Evolutionary conservation across 2,329 filamentous ascomycete species (phyloP), one percentile per base, ranked within the genome.

Genomic region (Akanthomyces muscarius): DNA sequence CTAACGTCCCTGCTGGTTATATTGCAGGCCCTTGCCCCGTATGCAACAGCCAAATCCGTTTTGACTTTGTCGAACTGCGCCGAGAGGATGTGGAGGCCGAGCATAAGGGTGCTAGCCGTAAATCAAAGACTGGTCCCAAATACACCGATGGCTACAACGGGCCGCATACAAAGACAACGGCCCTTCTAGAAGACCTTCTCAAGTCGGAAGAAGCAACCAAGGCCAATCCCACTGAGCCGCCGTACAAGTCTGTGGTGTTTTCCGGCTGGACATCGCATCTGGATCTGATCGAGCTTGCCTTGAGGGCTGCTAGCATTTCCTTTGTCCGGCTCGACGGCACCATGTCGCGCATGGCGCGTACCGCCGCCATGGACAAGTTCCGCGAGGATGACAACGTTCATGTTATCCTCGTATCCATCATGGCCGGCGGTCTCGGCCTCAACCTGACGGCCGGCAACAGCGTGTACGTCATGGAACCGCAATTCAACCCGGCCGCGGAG

Each of bases 401-500:
- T 38, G 88, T 97, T 60, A 92, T 98, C 57, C 84, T 98, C 11
- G 92, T 97, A 16, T 97, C 92, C 11, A 96, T 97, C 75, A 92
- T 89, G 71, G 94, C 94, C 0, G 95, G 94, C 66, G 94, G 95
- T 21, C 84, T 97, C 18, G 94, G 94, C 16, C 86, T 98, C 45
- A 98, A 98, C 72, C 80, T 98, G 61, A 97, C 93, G 0, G 82
- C 90, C 0, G 94, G 89, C 38, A 95, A 88, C 72, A 89, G 86
- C 62, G 94, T 96, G 16, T 98, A 95, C 73, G 90, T 98, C 70
- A 98, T 99, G 94, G 95, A 99, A 74, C 95, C 95, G 5, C 93
- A 97, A 72, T 99, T 94, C 79, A 99, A 99, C 71, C 95, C 95
- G 0, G 93, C 92, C 0, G 92, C 93, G 0, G 94, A 99, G 75